These are phyloP conservation scores for Exserohilum rostratum DNA, from an alignment of 2,329 filamentous ascomycete species.

Conservation along the genomic window DNA sequence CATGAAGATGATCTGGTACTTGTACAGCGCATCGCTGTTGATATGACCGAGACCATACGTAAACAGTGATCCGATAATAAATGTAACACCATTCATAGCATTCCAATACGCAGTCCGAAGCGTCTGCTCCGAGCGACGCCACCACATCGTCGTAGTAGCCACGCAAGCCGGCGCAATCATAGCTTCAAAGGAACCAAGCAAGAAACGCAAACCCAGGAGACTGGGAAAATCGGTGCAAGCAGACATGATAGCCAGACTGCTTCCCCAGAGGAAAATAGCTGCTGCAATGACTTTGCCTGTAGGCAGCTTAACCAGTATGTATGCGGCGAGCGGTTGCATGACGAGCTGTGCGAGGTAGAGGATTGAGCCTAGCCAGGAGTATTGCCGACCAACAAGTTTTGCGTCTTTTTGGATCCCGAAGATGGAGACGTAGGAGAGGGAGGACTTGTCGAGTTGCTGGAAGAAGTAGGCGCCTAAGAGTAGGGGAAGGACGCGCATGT, in stretches of 20 bases:
- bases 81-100: slow-evolving; percentile 65
- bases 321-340: slow-evolving; percentile 58
- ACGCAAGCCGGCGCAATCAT: slow-evolving; percentile 58
- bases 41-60: slow-evolving; percentile 65
- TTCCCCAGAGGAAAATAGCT: slow-evolving; percentile 58
- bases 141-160: slow-evolving; percentile 67
- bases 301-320: slow-evolving; percentile 63
- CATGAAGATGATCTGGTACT: slow-evolving; percentile 55
- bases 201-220: slow-evolving; percentile 48
- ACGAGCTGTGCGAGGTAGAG: slow-evolving; percentile 64
- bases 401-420: slow-evolving; percentile 58
- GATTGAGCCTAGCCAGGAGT: slow-evolving; percentile 67
- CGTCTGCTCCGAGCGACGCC: slow-evolving; percentile 63
- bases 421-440: slow-evolving; percentile 54
- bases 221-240: slow-evolving; percentile 53
- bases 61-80: slow-evolving; percentile 62
- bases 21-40: slow-evolving; percentile 49
- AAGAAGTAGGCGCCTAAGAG: slow-evolving; percentile 67
- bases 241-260: slow-evolving; percentile 61
- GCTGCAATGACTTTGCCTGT: slow-evolving; percentile 63
- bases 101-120: slow-evolving; percentile 63
- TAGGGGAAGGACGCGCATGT: slow-evolving; percentile 57
- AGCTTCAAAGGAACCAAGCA: slow-evolving; percentile 49
- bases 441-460: slow-evolving; percentile 61
- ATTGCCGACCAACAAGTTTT: slow-evolving; percentile 54